A percentile compares a stretch with the other conserved stretches of the same genome.
Evolutionary conservation across 1,284 basidiomycete genomes (phyloP).

Genomic region (Trichosporon faecale): DNA sequence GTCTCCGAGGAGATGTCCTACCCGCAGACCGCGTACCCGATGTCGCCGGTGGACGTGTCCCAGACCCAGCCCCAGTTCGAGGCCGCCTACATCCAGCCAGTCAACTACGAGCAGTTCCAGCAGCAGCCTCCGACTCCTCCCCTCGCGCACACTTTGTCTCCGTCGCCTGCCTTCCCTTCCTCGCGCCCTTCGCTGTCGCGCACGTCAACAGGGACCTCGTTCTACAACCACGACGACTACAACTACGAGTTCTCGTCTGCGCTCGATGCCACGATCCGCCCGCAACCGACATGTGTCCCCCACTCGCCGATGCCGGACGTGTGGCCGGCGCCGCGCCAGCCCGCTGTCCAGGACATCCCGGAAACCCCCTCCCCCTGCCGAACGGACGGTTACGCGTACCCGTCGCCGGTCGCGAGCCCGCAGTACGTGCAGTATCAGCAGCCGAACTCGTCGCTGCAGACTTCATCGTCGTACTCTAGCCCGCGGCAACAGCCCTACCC

Average conservation of each 20-base stretch:
- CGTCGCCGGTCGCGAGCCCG: conserved; percentile 3
- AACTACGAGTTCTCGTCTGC: background rate
- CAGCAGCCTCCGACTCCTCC: background rate
- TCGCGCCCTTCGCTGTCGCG: background rate
- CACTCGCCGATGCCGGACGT: background rate
- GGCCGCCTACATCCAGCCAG: conserved; percentile 8
- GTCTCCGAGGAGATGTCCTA: conserved; percentile 1
- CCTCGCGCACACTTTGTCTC: conserved; percentile 4
- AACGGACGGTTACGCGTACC: background rate
- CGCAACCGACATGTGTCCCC: background rate
- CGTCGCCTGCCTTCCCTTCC: background rate
- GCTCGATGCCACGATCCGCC: background rate
- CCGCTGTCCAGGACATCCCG: background rate
- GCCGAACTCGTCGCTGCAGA: background rate
- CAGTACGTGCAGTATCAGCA: conserved; percentile 2
- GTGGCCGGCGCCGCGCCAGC: background rate
- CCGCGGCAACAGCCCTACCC: background rate
- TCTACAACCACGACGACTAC: conserved; percentile 11
- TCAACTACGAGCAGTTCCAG: conserved; percentile 2
- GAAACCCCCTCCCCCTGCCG: background rate
- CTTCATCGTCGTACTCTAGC: background rate
- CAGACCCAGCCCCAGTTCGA: background rate
- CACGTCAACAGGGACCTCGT: background rate
- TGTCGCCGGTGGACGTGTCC: background rate
- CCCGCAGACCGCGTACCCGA: background rate